Percentiles rank a stretch among this genome's conserved stretches.
phyloP scores from a whole-genome alignment of 352 stramenopile species.

The Pythium guiyangense region DNA sequence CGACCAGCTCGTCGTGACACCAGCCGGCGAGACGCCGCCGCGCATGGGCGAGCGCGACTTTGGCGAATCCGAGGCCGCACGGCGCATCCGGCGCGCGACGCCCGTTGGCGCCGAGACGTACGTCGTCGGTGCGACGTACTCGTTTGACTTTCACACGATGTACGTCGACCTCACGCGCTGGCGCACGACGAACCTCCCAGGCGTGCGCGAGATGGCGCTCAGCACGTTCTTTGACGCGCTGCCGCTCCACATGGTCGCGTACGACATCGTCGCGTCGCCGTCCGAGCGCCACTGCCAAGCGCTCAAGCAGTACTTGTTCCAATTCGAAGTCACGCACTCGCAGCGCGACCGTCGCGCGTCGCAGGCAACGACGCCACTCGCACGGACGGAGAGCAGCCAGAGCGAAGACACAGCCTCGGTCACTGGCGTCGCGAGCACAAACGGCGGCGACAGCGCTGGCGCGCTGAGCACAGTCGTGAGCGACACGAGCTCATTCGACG shows the following conservation, averaged over 20 bases:
- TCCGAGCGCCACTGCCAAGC: slow-evolving; percentile 41
- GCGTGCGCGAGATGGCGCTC: slow-evolving; percentile 67
- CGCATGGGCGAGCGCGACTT: slow-evolving; percentile 51
- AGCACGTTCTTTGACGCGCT: slow-evolving; percentile 76
- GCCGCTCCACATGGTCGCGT: slow-evolving; percentile 68
- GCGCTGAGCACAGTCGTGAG: slow-evolving; percentile 46
- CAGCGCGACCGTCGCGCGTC: neutral
- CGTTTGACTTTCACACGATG: slow-evolving; percentile 89
- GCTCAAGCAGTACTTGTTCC: slow-evolving; percentile 78
- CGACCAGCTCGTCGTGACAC: slow-evolving; percentile 76
- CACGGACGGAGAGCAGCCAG: slow-evolving; percentile 10
- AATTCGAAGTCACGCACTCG: slow-evolving; percentile 62
- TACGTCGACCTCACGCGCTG: slow-evolving; percentile 79
- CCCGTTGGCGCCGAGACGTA: slow-evolving; percentile 47
- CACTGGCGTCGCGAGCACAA: slow-evolving; percentile 29
- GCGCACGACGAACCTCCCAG: slow-evolving; percentile 77
- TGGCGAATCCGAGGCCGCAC: slow-evolving; percentile 50
- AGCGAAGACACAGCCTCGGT: slow-evolving; percentile 8
- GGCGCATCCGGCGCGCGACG: slow-evolving; percentile 33
- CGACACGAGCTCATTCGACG: slow-evolving; percentile 43
- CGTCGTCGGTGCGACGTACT: slow-evolving; percentile 68
- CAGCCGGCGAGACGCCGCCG: slow-evolving; percentile 42
- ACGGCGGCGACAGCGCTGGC: slow-evolving; percentile 1
- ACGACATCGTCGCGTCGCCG: slow-evolving; percentile 27
- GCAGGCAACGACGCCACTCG: neutral